Conservation (phyloP, 306 rosid genomes). For the Canavalia gladiata region DNA sequence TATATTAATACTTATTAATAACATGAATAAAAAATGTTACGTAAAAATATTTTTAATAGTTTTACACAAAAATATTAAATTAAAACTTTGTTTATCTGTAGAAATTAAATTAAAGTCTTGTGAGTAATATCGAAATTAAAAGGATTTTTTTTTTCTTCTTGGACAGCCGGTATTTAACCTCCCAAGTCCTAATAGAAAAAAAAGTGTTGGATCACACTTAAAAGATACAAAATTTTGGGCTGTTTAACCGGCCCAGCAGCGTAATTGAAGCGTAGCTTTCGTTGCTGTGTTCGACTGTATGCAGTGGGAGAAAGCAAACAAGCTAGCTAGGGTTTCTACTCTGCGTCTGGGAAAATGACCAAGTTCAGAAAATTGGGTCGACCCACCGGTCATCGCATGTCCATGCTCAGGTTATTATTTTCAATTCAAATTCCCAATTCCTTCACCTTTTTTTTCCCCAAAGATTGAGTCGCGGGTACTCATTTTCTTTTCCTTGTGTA, state of each 20-base stretch:
- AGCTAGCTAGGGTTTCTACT: constrained; percentile 31
- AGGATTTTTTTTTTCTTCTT: too few relatives aligned
- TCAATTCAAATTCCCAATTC: not conserved
- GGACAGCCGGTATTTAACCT: too few relatives aligned
- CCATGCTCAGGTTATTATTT: constrained; percentile 79
- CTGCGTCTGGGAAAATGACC: constrained; percentile 61
- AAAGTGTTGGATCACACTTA: too few relatives aligned
- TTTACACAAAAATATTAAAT: too few relatives aligned
- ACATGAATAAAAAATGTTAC: too few relatives aligned
- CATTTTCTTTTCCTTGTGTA: constrained; percentile 36
- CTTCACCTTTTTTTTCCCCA: not conserved
- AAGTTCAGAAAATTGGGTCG: constrained; percentile 90
- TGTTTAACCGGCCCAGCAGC: not conserved
- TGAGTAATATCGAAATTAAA: too few relatives aligned
- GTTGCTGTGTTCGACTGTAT: not conserved
- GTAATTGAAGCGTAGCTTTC: not conserved
- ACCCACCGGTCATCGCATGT: constrained; percentile 77
- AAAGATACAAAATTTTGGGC: not conserved
- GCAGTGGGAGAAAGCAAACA: not conserved
- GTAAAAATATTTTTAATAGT: too few relatives aligned
- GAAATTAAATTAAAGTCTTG: too few relatives aligned
- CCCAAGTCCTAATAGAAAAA: too few relatives aligned
- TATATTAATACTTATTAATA: too few relatives aligned
- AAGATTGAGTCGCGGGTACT: not conserved
- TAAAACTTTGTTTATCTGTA: too few relatives aligned